Evolutionary conservation across 2,329 filamentous ascomycete genomes (phyloP).

Genomic region (Paecilomyces variotii): DNA sequence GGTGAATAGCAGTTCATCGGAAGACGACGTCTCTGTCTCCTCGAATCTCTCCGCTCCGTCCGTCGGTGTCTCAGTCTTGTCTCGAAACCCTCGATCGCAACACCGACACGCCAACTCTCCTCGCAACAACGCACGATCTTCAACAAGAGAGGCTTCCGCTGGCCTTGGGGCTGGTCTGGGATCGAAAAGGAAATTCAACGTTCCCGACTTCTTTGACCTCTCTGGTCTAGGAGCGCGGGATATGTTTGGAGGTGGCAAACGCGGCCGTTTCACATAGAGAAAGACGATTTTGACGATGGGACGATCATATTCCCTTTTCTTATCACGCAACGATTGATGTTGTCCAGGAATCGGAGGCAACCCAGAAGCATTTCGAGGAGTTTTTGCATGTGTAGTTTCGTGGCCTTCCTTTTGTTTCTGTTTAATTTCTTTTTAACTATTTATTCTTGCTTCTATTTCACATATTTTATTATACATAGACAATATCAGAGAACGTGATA

Average conservation of each 20-base stretch:
- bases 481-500: constrained; percentile 31
- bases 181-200: constrained; percentile 40
- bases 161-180: constrained; percentile 36
- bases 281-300: constrained; percentile 22
- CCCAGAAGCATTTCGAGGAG: background rate
- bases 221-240: constrained; percentile 38
- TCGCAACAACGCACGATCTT: constrained; percentile 28
- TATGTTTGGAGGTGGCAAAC: constrained; percentile 38
- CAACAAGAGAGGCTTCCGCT: constrained; percentile 30
- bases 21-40: constrained; percentile 8
- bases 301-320: constrained; percentile 24
- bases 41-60: constrained; percentile 15
- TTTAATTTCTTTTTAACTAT: background rate
- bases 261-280: constrained; percentile 37
- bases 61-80: constrained; percentile 36
- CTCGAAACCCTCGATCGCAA: constrained; percentile 33
- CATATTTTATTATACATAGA: constrained; percentile 10
- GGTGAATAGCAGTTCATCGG: constrained; percentile 18
- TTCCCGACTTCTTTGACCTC: constrained; percentile 44
- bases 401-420: background rate
- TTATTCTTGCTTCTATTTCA: background rate
- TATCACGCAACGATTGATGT: constrained; percentile 17
- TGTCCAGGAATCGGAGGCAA: background rate
- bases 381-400: background rate
- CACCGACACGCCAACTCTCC: constrained; percentile 31